Conservation (phyloP, 2,329 filamentous ascomycete species). For the Mollisia scopiformis region DNA sequence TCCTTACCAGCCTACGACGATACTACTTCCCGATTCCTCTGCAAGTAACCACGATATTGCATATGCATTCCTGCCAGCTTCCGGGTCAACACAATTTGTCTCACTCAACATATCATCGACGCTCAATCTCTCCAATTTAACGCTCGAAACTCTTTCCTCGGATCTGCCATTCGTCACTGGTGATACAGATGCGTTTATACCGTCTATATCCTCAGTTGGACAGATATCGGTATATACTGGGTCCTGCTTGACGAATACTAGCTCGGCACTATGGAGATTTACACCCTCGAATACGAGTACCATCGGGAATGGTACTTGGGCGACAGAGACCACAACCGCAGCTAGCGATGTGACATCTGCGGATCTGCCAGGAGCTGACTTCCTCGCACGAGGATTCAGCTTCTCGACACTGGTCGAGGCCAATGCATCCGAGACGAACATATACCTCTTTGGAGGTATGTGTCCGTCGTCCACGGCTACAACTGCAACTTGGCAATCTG, state of each 20-base stretch:
- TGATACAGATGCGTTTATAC: slow-evolving; percentile 62
- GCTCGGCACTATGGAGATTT: slow-evolving; percentile 70
- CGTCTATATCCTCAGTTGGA: slow-evolving; percentile 68
- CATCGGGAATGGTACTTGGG: slow-evolving; percentile 59
- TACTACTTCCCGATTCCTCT: slow-evolving; percentile 59
- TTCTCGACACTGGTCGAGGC: slow-evolving; percentile 34
- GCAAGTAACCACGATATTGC: slow-evolving; percentile 55
- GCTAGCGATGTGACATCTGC: slow-evolving; percentile 38
- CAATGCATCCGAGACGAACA: slow-evolving; percentile 35
- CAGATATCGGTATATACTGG: slow-evolving; percentile 76
- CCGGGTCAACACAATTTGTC: slow-evolving; percentile 51
- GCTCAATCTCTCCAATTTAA: slow-evolving; percentile 50
- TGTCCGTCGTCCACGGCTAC: slow-evolving; percentile 62
- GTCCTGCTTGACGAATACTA: slow-evolving; percentile 61
- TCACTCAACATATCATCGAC: slow-evolving; percentile 66
- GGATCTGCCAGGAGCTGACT: slow-evolving; percentile 52
- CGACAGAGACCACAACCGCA: slow-evolving; percentile 42
- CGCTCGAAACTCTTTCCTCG: slow-evolving; percentile 54
- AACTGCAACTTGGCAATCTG: slow-evolving; percentile 60
- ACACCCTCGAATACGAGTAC: slow-evolving; percentile 46
- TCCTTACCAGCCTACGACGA: slow-evolving; percentile 78
- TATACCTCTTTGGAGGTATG: slow-evolving; percentile 79
- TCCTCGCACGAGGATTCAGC: slow-evolving; percentile 50
- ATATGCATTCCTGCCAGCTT: slow-evolving; percentile 66
- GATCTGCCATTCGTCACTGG: slow-evolving; percentile 65